Evolutionary conservation across 2,329 filamentous ascomycete species (phyloP), one percentile per base, ranked within the genome.

Genomic region (Biscogniauxia mediterranea): DNA sequence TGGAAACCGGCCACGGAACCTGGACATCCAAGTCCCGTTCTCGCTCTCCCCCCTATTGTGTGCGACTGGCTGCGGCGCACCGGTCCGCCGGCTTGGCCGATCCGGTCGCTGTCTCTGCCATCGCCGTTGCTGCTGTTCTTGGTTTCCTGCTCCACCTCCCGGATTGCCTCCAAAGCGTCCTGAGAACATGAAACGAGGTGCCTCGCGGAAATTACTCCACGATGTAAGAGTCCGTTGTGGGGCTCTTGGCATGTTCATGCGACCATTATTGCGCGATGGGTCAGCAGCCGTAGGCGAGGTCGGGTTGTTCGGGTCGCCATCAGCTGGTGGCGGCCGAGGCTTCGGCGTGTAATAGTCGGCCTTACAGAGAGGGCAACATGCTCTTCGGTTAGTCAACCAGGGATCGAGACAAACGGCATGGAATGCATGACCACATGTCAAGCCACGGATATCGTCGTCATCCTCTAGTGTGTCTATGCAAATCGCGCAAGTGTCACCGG

Each of bases 401-500:
- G 95, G 95, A 70, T 99, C 95, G 55, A 99, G 86, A 73, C 95
- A 99, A 49, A 90, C 91, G 56, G 93, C 93, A 75, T 99, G 95
- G 85, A 98, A 99, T 58, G 94, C 93, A 76, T 99, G 95, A n/a
- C 95, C 95, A 72, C 95, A 99, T 3, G 92, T 93, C 63, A 99
- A 80, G 2, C 95, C 95, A 68, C 95, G 91, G 55, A 99, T 89
- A 73, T 99, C 94, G 69, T 98, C 95, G 65, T 97, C 92, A 65
- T 98, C 92, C 75, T 99, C 95, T 19, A 99, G 85, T 0, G 86
- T 89, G 73, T 99, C 95, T 66, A 99, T 89, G 76, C 95, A 99
- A 70, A 99, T 98, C 56, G 95, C 95, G 76, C 95, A 99, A 1
- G 92, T 90, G 73, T 99, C 95, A 52, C 94, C 95, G 0, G 92